These are phyloP conservation scores for Penicillium herquei DNA, from an alignment of 495 filamentous ascomycete species.

Conservation along the genomic window DNA sequence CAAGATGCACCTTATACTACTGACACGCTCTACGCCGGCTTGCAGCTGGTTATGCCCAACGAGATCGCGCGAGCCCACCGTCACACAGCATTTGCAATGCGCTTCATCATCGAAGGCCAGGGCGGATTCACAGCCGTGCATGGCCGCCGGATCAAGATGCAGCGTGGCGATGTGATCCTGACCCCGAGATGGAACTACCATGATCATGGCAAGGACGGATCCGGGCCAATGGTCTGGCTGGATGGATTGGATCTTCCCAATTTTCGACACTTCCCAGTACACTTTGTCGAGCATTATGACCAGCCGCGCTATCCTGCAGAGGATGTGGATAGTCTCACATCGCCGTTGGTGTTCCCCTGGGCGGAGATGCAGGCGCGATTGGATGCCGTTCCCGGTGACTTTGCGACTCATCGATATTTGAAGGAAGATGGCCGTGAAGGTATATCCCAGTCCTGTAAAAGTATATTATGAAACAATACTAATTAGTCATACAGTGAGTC, in stretches of 20 bases:
- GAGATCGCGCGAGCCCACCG: constrained; percentile 49
- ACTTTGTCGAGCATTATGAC: not conserved
- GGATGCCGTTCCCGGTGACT: no score
- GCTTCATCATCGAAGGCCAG: constrained; percentile 50
- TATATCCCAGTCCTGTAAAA: no score
- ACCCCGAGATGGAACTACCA: constrained; percentile 52
- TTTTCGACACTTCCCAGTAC: not conserved
- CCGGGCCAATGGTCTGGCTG: constrained; percentile 52
- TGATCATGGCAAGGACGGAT: constrained; percentile 45
- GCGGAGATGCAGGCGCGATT: no score
- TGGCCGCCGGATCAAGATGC: constrained; percentile 37
- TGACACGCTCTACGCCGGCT: constrained; percentile 51
- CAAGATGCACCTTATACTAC: constrained; percentile 48
- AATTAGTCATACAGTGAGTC: no score
- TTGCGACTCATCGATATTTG: no score
- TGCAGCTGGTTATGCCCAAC: constrained; percentile 50
- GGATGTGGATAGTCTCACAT: no score
- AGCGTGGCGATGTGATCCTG: constrained; percentile 49
- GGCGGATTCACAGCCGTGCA: constrained; percentile 38
- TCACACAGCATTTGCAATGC: constrained; percentile 50
- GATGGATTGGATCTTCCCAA: constrained; percentile 39
- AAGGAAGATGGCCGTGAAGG: no score
- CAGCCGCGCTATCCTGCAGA: no score
- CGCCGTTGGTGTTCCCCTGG: no score
- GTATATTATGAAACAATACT: no score